Base-by-base conservation (phyloP, 257 asterid genomes). In the Ophiorrhiza pumila region DNA sequence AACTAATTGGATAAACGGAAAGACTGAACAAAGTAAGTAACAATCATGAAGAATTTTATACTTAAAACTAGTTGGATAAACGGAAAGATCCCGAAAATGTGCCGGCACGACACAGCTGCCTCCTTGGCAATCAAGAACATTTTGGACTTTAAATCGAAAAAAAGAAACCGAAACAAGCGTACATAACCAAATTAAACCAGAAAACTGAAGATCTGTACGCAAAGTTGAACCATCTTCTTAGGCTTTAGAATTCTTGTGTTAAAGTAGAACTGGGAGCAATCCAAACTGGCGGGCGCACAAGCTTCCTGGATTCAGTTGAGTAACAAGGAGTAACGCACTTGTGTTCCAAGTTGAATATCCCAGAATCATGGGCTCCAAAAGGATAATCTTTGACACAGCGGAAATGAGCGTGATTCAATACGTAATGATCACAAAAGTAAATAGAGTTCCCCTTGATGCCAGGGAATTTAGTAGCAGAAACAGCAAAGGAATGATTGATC, bases 281-380 rank as follows among this genome's bases (percentile, higher is more conserved):
- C 62, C 62, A 56, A 56, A 25, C 35, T 1, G 63, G 63, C 0
- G 63, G 63, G 37, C 29, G 63, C 37, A 0, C 14, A 13, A 57
- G 13, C 2, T 62, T 62, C 68, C 11, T 62, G 68, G 68, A 18
- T 22, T 62, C 27, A 29, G 29, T 20, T 20, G 68, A 31, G 37
- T 35, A 35, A 8, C 49, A 35, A 62, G 46, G 7, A 8, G 27
- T 62, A 35, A 60, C 15, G 25, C 66, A 31, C 27, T 60, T 60
- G 23, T 62, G 31, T 20, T 62, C 49, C 68, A 62, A n/a, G 46
- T 62, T 62, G 68, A 62, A 62, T 35, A 35, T 35, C 45, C 68
- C 68, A 7, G 37, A 62, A 34, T 62, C 67, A 62, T 62, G 67
- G 15, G 35, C 62, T 25, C 35, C 62, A 27, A 22, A 56, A 25